Percentiles rank a stretch among this genome's conserved stretches.
phyloP scores from a whole-genome alignment of 1,139 yeast species.

The Geotrichum cucujoidarum region DNA sequence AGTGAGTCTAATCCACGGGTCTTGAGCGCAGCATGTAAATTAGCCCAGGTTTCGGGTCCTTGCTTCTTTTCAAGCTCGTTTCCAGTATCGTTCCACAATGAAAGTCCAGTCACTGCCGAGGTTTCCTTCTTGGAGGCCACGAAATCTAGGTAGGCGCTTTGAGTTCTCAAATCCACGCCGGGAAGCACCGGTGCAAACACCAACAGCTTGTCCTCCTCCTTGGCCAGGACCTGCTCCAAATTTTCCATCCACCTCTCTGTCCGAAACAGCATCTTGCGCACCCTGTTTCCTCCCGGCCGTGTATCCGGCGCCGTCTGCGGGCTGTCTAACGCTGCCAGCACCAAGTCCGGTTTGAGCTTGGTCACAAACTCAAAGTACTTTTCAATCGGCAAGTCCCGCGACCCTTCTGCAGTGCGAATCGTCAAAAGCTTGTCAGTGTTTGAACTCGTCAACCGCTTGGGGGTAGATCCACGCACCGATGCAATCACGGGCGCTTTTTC shows the following conservation, averaged over 20 bases:
- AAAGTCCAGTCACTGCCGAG: constrained; percentile 25
- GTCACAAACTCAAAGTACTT: constrained; percentile 27
- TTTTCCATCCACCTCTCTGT: constrained; percentile 35
- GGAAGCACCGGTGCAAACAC: constrained; percentile 37
- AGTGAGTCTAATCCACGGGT: constrained; percentile 18
- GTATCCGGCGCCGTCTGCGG: constrained; percentile 34
- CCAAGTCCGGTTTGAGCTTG: constrained; percentile 31
- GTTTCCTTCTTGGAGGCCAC: constrained; percentile 18
- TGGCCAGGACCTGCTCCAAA: constrained; percentile 17
- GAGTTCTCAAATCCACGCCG: constrained; percentile 26
- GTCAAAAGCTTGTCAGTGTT: constrained; percentile 34
- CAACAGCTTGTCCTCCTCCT: constrained; percentile 10
- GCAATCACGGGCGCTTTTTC: too few species aligned
- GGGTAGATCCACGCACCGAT: constrained; percentile 31
- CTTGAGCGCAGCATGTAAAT: constrained; percentile 13
- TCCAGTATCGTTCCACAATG: constrained; percentile 25
- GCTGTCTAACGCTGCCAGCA: constrained; percentile 34
- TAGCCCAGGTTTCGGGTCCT: constrained; percentile 21
- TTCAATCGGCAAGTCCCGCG: constrained; percentile 30
- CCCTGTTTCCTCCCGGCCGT: constrained; percentile 36
- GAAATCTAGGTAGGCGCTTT: constrained; percentile 28
- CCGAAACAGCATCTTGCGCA: constrained; percentile 36
- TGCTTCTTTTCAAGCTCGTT: constrained; percentile 12
- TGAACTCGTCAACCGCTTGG: constrained; percentile 35
- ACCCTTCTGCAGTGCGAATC: constrained; percentile 39